Base-by-base conservation (phyloP, 2,329 filamentous ascomycete genomes). In the Dothistroma pini region DNA sequence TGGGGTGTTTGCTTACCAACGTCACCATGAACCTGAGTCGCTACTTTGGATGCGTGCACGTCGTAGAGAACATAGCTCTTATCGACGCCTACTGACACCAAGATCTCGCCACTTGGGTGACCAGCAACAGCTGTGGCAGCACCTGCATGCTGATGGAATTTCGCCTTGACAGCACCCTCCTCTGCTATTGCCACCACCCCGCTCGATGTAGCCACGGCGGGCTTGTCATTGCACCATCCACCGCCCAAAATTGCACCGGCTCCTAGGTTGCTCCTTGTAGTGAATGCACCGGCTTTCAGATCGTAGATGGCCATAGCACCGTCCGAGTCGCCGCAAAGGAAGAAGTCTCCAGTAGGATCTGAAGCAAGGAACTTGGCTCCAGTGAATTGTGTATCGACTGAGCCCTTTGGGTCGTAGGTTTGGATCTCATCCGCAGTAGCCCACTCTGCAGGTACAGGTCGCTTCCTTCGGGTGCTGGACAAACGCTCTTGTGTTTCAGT, bases 1-100 rank as follows among this genome's bases (percentile, higher is more conserved):
- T 34, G 25, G 44, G 31, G 25, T 56, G 6, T 44, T 6, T 19
- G 82, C 88, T 77, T 84, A 95, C 91, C 84, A 65, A 89, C 84
- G 75, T 93, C 88, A 25, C 87, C 89, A 74, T 89, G 95, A 48
- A 93, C 85, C 68, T 93, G 91, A 58, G 88, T 89, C 52, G 93
- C 85, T 29, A 87, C 84, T 70, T 86, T 84, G 71, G 86, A 81
- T 4, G 80, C 81, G 21, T 82, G 76, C 44, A 97, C 76, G 67
- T 97, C 91, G 76, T 97, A 97, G 64, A 97, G 86, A 1, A 93
- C 86, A 71, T 96, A 92, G 75, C 89, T 93, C 84, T 96, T 97
- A 75, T 99, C 95, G 1, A 86, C 84, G 54, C 93, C 93, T 35
- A 95, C 89, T 0, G 93, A 96, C 1, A 90, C 93, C 52, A 97